phyloP scores from a whole-genome alignment of 306 rosid species.

The Corylus americana region DNA sequence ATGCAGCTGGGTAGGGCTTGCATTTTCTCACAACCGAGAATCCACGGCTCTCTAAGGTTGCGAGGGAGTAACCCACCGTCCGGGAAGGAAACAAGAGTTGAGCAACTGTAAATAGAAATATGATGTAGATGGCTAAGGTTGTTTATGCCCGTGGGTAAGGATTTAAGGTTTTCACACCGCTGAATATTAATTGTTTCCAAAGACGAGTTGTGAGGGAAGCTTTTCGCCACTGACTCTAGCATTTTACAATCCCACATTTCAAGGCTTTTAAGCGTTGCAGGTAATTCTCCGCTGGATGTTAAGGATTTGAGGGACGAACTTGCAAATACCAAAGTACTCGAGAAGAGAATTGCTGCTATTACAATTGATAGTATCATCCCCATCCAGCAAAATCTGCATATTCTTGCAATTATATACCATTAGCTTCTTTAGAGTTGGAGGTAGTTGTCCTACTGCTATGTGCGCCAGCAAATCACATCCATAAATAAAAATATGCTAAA shows the following conservation, averaged over 20 bases:
- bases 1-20: slow-evolving; percentile 5
- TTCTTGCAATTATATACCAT: background rate
- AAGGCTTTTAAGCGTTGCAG: slow-evolving; percentile 14
- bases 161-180: slow-evolving; percentile 20
- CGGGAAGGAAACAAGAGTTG: slow-evolving; percentile 12
- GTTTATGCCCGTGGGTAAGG: slow-evolving; percentile 21
- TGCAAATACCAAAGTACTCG: fast-evolving
- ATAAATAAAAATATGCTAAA: background rate
- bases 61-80: slow-evolving; percentile 5
- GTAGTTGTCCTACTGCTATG: background rate
- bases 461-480: slow-evolving; percentile 15
- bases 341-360: background rate
- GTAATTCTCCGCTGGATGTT: slow-evolving; percentile 12
- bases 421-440: slow-evolving; percentile 10
- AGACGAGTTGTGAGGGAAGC: background rate
- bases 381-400: background rate
- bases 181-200: slow-evolving; percentile 6
- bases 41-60: background rate
- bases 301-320: background rate
- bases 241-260: background rate
- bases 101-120: slow-evolving; percentile 1
- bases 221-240: slow-evolving; percentile 6
- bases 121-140: background rate
- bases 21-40: background rate
- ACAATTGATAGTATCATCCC: background rate